These are phyloP conservation scores for Pseudocercospora macadamiae DNA, from an alignment of 2,329 filamentous ascomycete genomes.

Conservation along the genomic window DNA sequence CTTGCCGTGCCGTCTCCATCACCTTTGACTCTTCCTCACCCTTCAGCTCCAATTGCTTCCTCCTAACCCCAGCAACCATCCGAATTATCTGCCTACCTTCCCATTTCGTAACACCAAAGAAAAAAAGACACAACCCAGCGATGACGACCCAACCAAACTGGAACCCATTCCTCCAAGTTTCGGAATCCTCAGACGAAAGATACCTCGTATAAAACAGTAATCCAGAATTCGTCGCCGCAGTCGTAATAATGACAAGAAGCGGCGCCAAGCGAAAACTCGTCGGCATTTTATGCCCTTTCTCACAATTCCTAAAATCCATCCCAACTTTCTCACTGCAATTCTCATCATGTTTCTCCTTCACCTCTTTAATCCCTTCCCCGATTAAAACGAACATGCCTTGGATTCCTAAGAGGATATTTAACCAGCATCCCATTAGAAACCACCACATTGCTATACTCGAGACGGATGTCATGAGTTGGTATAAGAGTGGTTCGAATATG, in stretches of 20 bases:
- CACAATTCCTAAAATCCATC: slow-evolving; percentile 1
- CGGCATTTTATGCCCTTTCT: background rate
- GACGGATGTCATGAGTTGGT: slow-evolving; percentile 11
- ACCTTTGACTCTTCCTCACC: background rate
- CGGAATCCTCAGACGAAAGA: slow-evolving; percentile 2
- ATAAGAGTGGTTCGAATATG: slow-evolving; percentile 7
- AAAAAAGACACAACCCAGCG: background rate
- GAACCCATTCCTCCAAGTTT: slow-evolving; percentile 4
- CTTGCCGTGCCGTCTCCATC: background rate
- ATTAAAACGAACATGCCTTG: background rate
- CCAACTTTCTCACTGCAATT: background rate
- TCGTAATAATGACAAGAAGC: background rate
- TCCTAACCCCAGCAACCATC: background rate
- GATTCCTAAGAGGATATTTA: background rate
- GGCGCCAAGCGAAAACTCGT: background rate
- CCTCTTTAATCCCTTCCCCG: background rate
- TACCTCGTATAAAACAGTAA: slow-evolving; percentile 10
- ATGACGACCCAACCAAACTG: slow-evolving; percentile 10
- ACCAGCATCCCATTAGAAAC: slow-evolving; percentile 6
- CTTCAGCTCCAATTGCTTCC: background rate
- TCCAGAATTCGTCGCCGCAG: slow-evolving; percentile 10
- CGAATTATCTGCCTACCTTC: background rate
- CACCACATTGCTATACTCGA: slow-evolving; percentile 9
- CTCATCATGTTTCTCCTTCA: background rate
- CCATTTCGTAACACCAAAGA: background rate